A percentile compares a stretch with the other conserved stretches of the same genome.
These are phyloP conservation scores for Vaccinium vitisidaea DNA, from an alignment of 148 eudicot genomes.

Conservation along the genomic window DNA sequence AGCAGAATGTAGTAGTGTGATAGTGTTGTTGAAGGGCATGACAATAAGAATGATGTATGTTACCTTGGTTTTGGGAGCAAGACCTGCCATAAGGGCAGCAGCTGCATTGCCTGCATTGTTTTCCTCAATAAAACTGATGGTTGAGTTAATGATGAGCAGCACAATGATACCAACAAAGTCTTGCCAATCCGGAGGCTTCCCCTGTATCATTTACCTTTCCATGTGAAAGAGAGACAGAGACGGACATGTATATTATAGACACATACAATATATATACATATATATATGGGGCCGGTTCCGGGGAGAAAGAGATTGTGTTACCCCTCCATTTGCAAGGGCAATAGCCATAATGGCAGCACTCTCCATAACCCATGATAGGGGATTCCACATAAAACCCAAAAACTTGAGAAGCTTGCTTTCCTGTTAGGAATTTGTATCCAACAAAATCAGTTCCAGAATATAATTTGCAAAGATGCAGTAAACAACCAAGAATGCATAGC, in stretches of 20 bases:
- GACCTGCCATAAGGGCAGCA: conserved; percentile 74
- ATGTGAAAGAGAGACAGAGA: neutral
- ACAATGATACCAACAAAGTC: conserved; percentile 75
- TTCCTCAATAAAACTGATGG: conserved; percentile 72
- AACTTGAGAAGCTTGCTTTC: conserved; percentile 61
- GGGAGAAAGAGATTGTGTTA: conserved; percentile 6
- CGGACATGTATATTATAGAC: neutral
- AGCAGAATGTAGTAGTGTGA: no score
- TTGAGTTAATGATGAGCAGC: conserved; percentile 65
- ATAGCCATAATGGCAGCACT: conserved; percentile 79
- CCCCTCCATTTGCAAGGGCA: conserved; percentile 67
- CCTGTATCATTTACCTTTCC: conserved; percentile 27
- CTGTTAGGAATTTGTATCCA: conserved; percentile 26
- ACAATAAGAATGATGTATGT: neutral
- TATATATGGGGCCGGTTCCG: neutral
- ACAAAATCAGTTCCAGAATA: neutral
- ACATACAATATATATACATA: neutral
- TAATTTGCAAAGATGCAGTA: neutral
- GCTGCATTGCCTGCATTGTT: conserved; percentile 78
- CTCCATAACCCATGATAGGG: conserved; percentile 90
- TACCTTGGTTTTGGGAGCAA: conserved; percentile 71
- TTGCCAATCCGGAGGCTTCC: conserved; percentile 72
- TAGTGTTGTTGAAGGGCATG: no score
- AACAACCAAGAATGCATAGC: neutral
- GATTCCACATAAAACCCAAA: conserved; percentile 86